Evolutionary conservation across 2,329 filamentous ascomycete genomes (phyloP).

Genomic region (Aspergillus latus): DNA sequence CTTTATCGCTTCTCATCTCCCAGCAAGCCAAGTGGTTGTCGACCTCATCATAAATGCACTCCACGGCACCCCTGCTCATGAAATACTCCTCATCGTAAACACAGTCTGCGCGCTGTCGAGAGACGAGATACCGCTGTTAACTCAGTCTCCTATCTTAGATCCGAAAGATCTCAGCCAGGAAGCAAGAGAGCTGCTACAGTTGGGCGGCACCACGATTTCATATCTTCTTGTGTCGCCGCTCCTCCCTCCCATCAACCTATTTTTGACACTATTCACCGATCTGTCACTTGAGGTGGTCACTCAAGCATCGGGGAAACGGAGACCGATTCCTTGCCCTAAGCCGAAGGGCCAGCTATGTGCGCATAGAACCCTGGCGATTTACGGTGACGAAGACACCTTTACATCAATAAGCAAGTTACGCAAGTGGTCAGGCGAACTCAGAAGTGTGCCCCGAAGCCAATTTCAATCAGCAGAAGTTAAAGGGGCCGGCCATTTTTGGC

Average conservation of each 20-base stretch:
- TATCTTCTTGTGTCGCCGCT: conserved; percentile 68
- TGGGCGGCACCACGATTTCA: conserved; percentile 31
- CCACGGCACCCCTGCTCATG: conserved; percentile 60
- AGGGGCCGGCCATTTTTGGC: conserved; percentile 64
- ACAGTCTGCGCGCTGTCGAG: conserved; percentile 66
- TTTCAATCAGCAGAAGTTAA: conserved; percentile 53
- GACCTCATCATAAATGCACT: conserved; percentile 56
- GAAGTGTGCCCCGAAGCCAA: conserved; percentile 42
- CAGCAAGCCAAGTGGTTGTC: conserved; percentile 58
- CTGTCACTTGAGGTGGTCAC: conserved; percentile 35
- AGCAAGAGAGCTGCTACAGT: conserved; percentile 18
- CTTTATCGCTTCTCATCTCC: conserved; percentile 72
- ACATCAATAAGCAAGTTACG: conserved; percentile 64
- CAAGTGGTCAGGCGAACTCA: conserved; percentile 63
- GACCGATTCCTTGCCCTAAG: conserved; percentile 35
- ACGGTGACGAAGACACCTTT: conserved; percentile 74
- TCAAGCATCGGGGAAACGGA: conserved; percentile 28
- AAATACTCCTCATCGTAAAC: conserved; percentile 69
- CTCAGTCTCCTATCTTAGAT: background rate
- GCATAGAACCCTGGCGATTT: conserved; percentile 67
- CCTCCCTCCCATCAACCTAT: conserved; percentile 53
- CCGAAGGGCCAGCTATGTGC: conserved; percentile 57
- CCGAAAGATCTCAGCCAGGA: background rate
- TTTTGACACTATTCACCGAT: conserved; percentile 62
- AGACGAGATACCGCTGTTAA: conserved; percentile 37